Evolutionary conservation across 2,329 filamentous ascomycete species (phyloP), one percentile per base, ranked within the genome.

Genomic region (Aspergillus quadrilineatus): DNA sequence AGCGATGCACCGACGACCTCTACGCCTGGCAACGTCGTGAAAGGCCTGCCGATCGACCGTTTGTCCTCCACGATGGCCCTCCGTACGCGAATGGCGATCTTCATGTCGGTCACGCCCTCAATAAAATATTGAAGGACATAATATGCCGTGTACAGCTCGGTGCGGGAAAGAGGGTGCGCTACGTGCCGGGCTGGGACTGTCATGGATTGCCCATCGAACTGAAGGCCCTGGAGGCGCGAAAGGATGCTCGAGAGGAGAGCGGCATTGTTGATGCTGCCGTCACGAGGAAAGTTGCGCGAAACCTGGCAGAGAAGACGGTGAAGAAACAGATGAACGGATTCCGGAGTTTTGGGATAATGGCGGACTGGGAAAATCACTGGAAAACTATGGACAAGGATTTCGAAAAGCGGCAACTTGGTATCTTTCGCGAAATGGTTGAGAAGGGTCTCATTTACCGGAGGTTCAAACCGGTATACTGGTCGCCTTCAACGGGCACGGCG

Each of bases 131-230:
- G 58, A 99, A 99, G 79, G 94, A 99, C 75, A 89, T 97, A 67
- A 90, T 96, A 60, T 82, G 92, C 65, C 85, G 94, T 41, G 86
- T 88, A 59, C 86, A 96, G 76, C 78, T 97, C 58, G 85, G 89
- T 59, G 83, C 88, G 68, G 94, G 90, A 15, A 87, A 84, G 64
- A 82, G 85, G 60, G 87, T 97, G 34, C 81, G 86, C 39, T 99
- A 95, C 69, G 81, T 92, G 14, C 94, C 94, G 2, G 93, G 94
- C 45, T 99, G 94, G 94, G 95, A 99, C 72, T 99, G 94, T 64
- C 94, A 99, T 78, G 94, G 94, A 0, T 82, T 99, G 48, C 94
- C 94, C 1, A 99, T 99, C 69, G 94, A 99, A 80, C 82, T 97
- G 66, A 99, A 97, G 76, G 94, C 92, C 26, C 82, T 99, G 14